Conservation (phyloP, 164 flowering plant genomes). For the Magnolia changhungtana region DNA sequence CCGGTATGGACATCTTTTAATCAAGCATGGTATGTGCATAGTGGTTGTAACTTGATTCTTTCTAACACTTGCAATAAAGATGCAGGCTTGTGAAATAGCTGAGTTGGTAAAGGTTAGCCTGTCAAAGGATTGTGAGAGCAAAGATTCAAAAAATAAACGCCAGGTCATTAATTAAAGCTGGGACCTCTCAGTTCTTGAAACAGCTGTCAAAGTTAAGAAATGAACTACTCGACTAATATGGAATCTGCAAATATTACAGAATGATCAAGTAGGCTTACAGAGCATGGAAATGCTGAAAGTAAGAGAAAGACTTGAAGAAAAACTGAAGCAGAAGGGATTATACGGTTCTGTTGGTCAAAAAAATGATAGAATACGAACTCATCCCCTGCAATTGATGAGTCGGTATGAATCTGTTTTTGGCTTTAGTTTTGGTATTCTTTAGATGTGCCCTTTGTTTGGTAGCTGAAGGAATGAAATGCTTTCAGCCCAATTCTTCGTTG, state of each 20-base stretch:
- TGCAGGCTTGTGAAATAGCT: constrained; percentile 28
- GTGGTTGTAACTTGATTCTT: not conserved
- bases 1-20: constrained; percentile 27
- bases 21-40: not conserved
- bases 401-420: constrained; percentile 33
- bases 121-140: constrained; percentile 19
- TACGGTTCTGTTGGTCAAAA: constrained; percentile 36
- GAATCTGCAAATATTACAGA: constrained; percentile 30
- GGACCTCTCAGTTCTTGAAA: not conserved
- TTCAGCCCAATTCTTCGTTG: not conserved
- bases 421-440: not conserved
- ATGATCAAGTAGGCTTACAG: constrained; percentile 44
- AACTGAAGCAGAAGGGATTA: constrained; percentile 64
- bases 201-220: not conserved
- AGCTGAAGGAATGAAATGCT: not conserved
- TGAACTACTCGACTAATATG: not conserved
- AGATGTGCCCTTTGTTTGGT: not conserved
- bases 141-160: constrained; percentile 30
- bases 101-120: constrained; percentile 22
- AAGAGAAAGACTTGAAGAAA: constrained; percentile 82
- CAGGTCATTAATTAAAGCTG: constrained; percentile 33
- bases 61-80: constrained; percentile 1
- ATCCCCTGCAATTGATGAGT: constrained; percentile 31
- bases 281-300: constrained; percentile 83
- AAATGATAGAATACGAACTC: constrained; percentile 28